Conservation (phyloP, 2,329 filamentous ascomycete genomes). For the Sporothrix pseudoabietina region DNA sequence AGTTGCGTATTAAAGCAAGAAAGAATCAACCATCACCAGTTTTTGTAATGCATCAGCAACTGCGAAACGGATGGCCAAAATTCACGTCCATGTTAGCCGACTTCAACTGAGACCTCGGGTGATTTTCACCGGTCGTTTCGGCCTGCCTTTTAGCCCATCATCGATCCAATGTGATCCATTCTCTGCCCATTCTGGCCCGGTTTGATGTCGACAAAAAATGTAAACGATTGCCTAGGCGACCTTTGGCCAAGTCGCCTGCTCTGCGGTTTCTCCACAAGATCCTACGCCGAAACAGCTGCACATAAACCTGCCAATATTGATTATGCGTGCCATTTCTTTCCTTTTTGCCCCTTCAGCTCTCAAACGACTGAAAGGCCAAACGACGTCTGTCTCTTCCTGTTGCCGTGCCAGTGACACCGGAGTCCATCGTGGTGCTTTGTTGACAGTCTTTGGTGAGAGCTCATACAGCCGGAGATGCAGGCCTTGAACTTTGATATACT, state of each 20-base stretch:
- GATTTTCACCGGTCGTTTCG: conserved; percentile 10
- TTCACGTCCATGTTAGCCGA: not conserved
- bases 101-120: not conserved
- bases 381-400: not conserved
- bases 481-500: conserved; percentile 20
- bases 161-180: not conserved
- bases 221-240: conserved; percentile 21
- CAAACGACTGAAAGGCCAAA: not conserved
- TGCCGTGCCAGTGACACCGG: conserved; percentile 11
- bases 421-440: conserved; percentile 2
- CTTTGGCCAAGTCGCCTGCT: not conserved
- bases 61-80: not conserved
- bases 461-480: not conserved
- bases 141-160: not conserved
- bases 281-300: not conserved
- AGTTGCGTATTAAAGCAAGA: not conserved
- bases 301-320: not conserved
- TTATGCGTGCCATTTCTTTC: not conserved
- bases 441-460: conserved; percentile 5
- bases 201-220: not conserved
- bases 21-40: not conserved
- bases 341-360: not conserved
- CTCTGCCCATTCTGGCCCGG: not conserved
- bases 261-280: not conserved
- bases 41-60: not conserved